phyloP scores from a whole-genome alignment of 2,329 filamentous ascomycete genomes.

The Akanthomyces dipterigenus region DNA sequence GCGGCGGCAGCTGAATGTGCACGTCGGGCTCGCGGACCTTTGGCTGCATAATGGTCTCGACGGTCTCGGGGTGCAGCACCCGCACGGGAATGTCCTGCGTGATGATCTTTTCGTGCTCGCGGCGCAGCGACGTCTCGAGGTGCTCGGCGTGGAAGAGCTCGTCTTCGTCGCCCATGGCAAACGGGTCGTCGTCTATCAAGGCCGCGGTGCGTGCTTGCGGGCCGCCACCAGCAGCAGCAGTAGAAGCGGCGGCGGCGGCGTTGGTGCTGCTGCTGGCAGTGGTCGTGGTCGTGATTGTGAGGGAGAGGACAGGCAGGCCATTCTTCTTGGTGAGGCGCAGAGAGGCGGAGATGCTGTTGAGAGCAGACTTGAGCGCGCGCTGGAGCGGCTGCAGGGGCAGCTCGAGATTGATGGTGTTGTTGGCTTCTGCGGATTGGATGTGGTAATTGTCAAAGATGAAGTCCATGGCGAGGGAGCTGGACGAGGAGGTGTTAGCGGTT shows the following conservation, averaged over 20 bases:
- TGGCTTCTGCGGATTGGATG: conserved; percentile 73
- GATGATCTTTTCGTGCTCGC: conserved; percentile 83
- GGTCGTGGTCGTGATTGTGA: conserved; percentile 80
- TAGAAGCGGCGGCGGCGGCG: conserved; percentile 21
- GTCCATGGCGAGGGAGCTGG: conserved; percentile 58
- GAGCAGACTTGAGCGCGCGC: conserved; percentile 83
- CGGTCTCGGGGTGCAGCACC: conserved; percentile 72
- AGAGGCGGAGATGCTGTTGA: conserved; percentile 72
- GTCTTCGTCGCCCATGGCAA: conserved; percentile 34
- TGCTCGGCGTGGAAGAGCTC: conserved; percentile 43
- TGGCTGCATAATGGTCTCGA: conserved; percentile 93
- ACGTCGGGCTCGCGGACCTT: conserved; percentile 87
- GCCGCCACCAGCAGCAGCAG: conserved; percentile 16
- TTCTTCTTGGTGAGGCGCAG: conserved; percentile 92
- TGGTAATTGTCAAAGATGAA: conserved; percentile 82
- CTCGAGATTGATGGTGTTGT: conserved; percentile 94
- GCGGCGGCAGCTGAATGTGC: conserved; percentile 80
- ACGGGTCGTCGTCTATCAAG: conserved; percentile 28
- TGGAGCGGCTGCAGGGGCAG: conserved; percentile 82
- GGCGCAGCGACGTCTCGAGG: conserved; percentile 49
- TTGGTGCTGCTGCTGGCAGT: conserved; percentile 33
- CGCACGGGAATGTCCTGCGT: conserved; percentile 95
- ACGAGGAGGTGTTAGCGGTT: background rate
- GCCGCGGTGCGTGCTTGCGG: conserved; percentile 19
- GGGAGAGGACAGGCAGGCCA: conserved; percentile 73